Evolutionary conservation across 805 yeast species (phyloP).

Genomic region (Candida verbasci): DNA sequence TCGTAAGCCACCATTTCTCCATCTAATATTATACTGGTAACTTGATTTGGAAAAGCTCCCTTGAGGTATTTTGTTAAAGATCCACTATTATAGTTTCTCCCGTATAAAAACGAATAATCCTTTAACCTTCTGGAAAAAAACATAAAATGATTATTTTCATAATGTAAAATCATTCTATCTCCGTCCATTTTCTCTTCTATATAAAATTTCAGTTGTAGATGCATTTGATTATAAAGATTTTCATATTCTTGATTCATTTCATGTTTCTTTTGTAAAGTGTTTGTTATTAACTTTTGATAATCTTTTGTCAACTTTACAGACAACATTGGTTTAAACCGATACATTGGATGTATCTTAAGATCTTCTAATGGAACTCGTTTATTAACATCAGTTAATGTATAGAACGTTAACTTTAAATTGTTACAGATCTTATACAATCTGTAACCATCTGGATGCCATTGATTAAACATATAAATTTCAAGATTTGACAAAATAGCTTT

Average conservation of each 20-base stretch:
- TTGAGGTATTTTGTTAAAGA: conserved; percentile 50
- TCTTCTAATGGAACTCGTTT: conserved; percentile 38
- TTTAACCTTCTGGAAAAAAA: conserved; percentile 65
- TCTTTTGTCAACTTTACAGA: conserved; percentile 48
- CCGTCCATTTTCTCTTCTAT: conserved; percentile 95
- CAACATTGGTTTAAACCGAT: conserved; percentile 73
- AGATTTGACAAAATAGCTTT: conserved; percentile 55
- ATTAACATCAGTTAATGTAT: conserved; percentile 48
- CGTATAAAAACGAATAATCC: conserved; percentile 72
- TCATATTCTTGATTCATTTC: conserved; percentile 16
- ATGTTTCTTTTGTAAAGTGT: conserved; percentile 36
- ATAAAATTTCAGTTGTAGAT: conserved; percentile 38
- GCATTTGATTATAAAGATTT: conserved; percentile 11
- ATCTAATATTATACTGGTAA: conserved; percentile 54
- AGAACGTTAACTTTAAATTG: conserved; percentile 56
- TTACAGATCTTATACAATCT: conserved; percentile 62
- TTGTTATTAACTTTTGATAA: conserved; percentile 48
- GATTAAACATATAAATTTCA: conserved; percentile 51
- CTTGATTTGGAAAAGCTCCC: conserved; percentile 34
- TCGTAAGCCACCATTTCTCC: conserved; percentile 96
- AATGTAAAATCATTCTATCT: conserved; percentile 79
- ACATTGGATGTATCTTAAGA: conserved; percentile 39
- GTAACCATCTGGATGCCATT: conserved; percentile 80
- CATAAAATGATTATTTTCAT: conserved; percentile 38
- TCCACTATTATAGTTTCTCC: conserved; percentile 46